phyloP scores from a whole-genome alignment of 108 stramenopile genomes.

The Nannochloropsis salina region DNA sequence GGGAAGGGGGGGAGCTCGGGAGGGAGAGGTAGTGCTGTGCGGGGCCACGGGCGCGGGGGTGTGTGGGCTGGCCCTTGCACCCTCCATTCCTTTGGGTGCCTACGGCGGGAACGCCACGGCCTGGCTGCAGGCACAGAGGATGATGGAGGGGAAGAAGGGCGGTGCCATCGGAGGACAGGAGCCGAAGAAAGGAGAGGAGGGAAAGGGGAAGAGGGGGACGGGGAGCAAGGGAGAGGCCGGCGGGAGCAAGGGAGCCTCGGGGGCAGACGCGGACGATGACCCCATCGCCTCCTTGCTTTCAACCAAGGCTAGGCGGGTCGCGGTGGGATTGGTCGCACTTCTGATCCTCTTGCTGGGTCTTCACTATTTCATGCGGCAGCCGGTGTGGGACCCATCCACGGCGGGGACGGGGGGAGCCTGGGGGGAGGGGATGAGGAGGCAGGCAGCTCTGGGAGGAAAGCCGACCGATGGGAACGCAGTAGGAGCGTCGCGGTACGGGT shows the following conservation, averaged over 20 bases:
- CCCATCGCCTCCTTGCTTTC: too few relatives aligned
- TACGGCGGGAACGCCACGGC: background rate
- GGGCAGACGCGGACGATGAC: background rate
- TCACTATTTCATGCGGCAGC: too few relatives aligned
- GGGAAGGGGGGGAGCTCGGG: background rate
- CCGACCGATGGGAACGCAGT: too few relatives aligned
- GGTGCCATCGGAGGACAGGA: background rate
- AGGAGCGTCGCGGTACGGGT: too few relatives aligned
- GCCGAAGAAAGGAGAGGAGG: background rate
- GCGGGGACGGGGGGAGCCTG: too few relatives aligned
- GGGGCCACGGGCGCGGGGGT: background rate
- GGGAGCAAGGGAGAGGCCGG: background rate
- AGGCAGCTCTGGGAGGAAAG: too few relatives aligned
- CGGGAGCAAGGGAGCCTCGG: background rate
- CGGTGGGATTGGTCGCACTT: too few relatives aligned
- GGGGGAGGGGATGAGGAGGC: too few relatives aligned
- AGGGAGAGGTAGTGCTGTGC: background rate
- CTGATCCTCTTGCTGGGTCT: too few relatives aligned
- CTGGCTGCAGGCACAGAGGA: background rate
- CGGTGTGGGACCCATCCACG: too few relatives aligned
- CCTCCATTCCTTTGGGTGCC: background rate
- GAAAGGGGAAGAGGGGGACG: constrained; percentile 7
- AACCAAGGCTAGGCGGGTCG: too few relatives aligned
- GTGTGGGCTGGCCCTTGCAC: background rate
- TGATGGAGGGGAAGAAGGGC: background rate